Evolutionary conservation across 768 basidiomycete species (phyloP).

Genomic region (Boletus subparvulus): DNA sequence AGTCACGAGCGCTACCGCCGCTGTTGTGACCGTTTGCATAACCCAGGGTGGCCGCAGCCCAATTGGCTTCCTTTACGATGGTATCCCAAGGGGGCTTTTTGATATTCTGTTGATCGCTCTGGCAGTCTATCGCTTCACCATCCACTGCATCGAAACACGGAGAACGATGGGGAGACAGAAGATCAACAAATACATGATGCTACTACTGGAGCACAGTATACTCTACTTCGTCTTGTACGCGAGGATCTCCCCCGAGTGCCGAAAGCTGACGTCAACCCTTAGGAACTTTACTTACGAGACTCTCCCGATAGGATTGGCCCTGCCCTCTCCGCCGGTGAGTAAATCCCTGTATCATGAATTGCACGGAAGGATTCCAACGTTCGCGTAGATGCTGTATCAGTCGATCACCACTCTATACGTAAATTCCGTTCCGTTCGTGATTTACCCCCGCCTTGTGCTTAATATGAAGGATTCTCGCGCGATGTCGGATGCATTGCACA

Average conservation of each 20-base stretch:
- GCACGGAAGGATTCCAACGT: not conserved
- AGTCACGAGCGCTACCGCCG: not conserved
- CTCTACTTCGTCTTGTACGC: slow-evolving; percentile 14
- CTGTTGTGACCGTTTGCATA: not conserved
- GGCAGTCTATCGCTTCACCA: slow-evolving; percentile 7
- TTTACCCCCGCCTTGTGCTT: slow-evolving; percentile 9
- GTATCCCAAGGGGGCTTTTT: slow-evolving; percentile 1
- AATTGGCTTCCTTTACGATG: not conserved
- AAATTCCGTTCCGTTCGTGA: slow-evolving; percentile 4
- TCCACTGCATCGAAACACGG: slow-evolving; percentile 3
- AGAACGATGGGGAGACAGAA: not conserved
- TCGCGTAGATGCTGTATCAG: not conserved
- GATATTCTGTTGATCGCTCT: slow-evolving; percentile 7
- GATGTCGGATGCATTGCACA: not conserved
- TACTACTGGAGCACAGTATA: slow-evolving; percentile 8
- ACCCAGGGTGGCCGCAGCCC: not conserved
- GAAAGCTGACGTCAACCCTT: not conserved
- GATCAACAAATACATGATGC: slow-evolving; percentile 10
- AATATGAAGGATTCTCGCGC: not conserved
- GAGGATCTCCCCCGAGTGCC: not conserved
- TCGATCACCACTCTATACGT: not conserved
- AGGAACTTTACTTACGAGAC: slow-evolving; percentile 4
- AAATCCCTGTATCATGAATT: not conserved
- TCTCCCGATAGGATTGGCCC: not conserved
- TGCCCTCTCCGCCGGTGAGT: not conserved